Percentiles rank a stretch among this genome's conserved stretches.
Evolutionary conservation across 768 basidiomycete genomes (phyloP).

Genomic region (Strobilomyces echinocephalus): DNA sequence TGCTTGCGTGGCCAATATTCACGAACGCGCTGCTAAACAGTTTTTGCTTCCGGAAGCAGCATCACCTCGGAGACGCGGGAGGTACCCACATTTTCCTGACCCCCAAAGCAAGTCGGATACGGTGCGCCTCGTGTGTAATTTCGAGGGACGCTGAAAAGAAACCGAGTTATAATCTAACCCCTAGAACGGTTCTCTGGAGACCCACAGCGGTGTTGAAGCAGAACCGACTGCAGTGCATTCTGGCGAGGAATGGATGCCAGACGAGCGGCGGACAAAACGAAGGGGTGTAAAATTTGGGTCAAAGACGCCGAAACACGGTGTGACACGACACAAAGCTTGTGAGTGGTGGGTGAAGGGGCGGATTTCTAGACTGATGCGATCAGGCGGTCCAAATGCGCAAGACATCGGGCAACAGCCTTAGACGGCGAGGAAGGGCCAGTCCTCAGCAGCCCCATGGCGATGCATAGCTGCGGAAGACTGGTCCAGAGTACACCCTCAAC

Average conservation of each 20-base stretch:
- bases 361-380: constrained; percentile 15
- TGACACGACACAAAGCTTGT: constrained; percentile 35
- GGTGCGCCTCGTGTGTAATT: constrained; percentile 17
- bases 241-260: constrained; percentile 19
- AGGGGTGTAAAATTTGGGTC: constrained; percentile 14
- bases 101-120: constrained; percentile 7
- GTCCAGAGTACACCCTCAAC: constrained; percentile 33
- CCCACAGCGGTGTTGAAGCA: constrained; percentile 16
- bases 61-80: constrained; percentile 29
- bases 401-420: constrained; percentile 7
- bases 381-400: constrained; percentile 10
- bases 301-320: constrained; percentile 33
- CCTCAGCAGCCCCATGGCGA: constrained; percentile 26
- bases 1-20: constrained; percentile 3
- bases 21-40: constrained; percentile 12
- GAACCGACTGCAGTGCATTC: constrained; percentile 15
- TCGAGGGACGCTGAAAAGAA: constrained; percentile 8
- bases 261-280: constrained; percentile 15
- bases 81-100: constrained; percentile 19
- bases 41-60: constrained; percentile 24
- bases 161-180: constrained; percentile 12
- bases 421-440: constrained; percentile 1
- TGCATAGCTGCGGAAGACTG: constrained; percentile 34
- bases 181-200: constrained; percentile 3
- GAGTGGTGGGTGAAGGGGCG: constrained; percentile 36